phyloP scores from a whole-genome alignment of 805 yeast species.

The Kluyveromyces dobzhanskii region DNA sequence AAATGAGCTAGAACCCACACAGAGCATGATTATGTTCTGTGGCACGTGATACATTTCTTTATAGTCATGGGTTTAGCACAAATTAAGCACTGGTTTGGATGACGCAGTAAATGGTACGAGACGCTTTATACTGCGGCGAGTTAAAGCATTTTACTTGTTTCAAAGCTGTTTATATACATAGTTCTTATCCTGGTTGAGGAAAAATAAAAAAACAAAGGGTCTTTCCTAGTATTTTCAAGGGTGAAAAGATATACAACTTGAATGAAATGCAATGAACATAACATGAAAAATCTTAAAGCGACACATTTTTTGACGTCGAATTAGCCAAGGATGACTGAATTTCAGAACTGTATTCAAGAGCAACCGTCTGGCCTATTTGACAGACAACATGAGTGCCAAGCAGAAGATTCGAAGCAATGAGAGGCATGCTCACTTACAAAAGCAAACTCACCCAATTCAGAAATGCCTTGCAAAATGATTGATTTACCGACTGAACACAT shows the following conservation, averaged over 20 bases:
- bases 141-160: neutral
- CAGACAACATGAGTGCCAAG: slow-evolving; percentile 1
- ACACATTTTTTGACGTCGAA: neutral
- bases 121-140: too few species aligned
- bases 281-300: neutral
- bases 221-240: neutral
- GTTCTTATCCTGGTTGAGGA: neutral
- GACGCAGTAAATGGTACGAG: too few species aligned
- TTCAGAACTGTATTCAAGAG: neutral
- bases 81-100: too few species aligned
- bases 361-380: slow-evolving; percentile 1
- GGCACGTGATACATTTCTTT: too few species aligned
- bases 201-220: neutral
- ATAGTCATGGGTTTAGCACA: too few species aligned
- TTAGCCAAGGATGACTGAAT: neutral
- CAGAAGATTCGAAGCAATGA: neutral
- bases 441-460: neutral
- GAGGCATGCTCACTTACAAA: neutral
- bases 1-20: too few species aligned
- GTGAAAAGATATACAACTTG: neutral
- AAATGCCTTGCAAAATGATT: neutral
- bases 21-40: too few species aligned
- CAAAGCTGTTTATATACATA: neutral
- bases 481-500: neutral
- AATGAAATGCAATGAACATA: neutral